A percentile compares a stretch with the other conserved stretches of the same genome.
Conservation (phyloP, 2,329 filamentous ascomycete genomes). For the Diplodia intermedia region DNA sequence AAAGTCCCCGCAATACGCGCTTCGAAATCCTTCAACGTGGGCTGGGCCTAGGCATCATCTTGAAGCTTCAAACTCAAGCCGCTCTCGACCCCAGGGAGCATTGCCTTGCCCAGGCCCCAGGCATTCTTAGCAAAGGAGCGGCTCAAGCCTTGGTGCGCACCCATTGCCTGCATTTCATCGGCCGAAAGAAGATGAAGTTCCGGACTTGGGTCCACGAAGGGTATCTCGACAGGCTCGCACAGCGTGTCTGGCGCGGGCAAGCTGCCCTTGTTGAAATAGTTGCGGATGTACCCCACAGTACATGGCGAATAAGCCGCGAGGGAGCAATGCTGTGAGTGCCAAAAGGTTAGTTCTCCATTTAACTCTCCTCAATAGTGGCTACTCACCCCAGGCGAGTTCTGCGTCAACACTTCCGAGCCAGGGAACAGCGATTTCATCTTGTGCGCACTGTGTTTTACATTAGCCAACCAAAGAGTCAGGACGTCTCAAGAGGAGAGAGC, state of each 20-base stretch:
- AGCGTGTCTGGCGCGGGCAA: slow-evolving; percentile 38
- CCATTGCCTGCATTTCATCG: slow-evolving; percentile 7
- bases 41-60: background rate
- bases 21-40: background rate
- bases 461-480: background rate
- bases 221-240: slow-evolving; percentile 30
- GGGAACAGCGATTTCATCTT: slow-evolving; percentile 35
- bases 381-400: slow-evolving; percentile 41
- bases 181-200: slow-evolving; percentile 7
- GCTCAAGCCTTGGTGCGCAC: slow-evolving; percentile 1
- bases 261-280: slow-evolving; percentile 51
- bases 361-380: background rate
- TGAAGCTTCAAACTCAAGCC: slow-evolving; percentile 1
- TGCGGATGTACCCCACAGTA: slow-evolving; percentile 42
- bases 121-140: slow-evolving; percentile 6
- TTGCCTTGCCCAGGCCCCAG: slow-evolving; percentile 16
- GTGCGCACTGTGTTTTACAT: slow-evolving; percentile 1
- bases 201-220: slow-evolving; percentile 14
- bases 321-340: slow-evolving; percentile 55
- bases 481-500: background rate
- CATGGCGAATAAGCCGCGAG: slow-evolving; percentile 47
- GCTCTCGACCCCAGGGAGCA: slow-evolving; percentile 21
- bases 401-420: slow-evolving; percentile 42
- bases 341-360: background rate
- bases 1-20: no score